Evolutionary conservation across 2,329 filamentous ascomycete genomes (phyloP).

Genomic region (Aspergillus tanneri): DNA sequence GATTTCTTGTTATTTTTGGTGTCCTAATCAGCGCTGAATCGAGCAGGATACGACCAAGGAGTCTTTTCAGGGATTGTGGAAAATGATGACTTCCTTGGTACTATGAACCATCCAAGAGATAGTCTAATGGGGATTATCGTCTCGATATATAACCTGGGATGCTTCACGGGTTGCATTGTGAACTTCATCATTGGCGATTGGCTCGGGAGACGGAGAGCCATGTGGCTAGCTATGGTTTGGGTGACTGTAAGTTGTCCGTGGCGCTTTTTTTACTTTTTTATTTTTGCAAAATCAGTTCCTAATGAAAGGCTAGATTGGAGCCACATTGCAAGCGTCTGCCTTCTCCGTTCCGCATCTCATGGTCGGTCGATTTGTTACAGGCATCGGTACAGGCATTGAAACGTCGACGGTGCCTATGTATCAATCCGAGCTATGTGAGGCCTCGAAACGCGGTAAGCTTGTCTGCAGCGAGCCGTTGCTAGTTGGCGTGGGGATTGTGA

Average conservation of each 20-base stretch:
- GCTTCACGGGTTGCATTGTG: slow-evolving; percentile 38
- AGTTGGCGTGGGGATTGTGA: slow-evolving; percentile 40
- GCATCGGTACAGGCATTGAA: slow-evolving; percentile 51
- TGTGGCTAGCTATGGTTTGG: slow-evolving; percentile 39
- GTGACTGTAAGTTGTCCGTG: slow-evolving; percentile 25
- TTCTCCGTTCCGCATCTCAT: slow-evolving; percentile 36
- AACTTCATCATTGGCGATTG: slow-evolving; percentile 33
- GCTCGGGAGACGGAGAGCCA: slow-evolving; percentile 31
- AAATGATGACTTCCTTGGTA: slow-evolving; percentile 46
- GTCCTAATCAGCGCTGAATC: not conserved
- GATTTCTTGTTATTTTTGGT: not conserved
- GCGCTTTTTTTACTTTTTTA: not conserved
- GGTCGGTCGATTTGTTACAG: slow-evolving; percentile 51
- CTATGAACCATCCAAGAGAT: slow-evolving; percentile 40
- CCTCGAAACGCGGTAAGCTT: slow-evolving; percentile 42
- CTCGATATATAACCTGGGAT: slow-evolving; percentile 46
- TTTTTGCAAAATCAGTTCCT: not conserved
- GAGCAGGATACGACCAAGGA: slow-evolving; percentile 50
- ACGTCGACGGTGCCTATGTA: slow-evolving; percentile 43
- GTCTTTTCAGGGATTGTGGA: slow-evolving; percentile 52
- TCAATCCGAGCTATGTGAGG: slow-evolving; percentile 47
- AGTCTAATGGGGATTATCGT: slow-evolving; percentile 46
- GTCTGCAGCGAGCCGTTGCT: slow-evolving; percentile 43
- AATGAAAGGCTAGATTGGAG: slow-evolving; percentile 27
- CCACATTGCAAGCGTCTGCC: slow-evolving; percentile 34